A percentile compares a stretch with the other conserved stretches of the same genome.
phyloP scores from a whole-genome alignment of 768 basidiomycete genomes.

The Pisolithus orientalis region DNA sequence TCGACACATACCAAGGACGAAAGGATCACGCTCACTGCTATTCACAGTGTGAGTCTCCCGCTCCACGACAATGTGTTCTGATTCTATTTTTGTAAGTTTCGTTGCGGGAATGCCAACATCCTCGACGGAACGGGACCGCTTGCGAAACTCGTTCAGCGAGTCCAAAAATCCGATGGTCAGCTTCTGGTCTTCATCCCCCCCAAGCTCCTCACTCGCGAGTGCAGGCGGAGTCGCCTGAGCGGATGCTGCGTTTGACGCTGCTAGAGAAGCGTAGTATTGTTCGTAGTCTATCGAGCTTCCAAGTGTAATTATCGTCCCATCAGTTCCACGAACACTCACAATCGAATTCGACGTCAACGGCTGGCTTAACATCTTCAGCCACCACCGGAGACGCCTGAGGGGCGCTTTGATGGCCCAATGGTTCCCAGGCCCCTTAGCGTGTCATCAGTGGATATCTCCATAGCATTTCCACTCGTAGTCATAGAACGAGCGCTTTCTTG shows the following conservation, averaged over 20 bases:
- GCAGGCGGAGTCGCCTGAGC: conserved; percentile 57
- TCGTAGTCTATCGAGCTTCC: conserved; percentile 53
- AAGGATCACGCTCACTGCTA: conserved; percentile 43
- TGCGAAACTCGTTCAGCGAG: conserved; percentile 65
- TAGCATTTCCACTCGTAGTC: conserved; percentile 20
- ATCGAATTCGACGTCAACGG: conserved; percentile 52
- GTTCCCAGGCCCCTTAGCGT: conserved; percentile 64
- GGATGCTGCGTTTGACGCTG: conserved; percentile 55
- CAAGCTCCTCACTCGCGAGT: conserved; percentile 47
- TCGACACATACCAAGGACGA: conserved; percentile 54
- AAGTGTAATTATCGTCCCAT: neutral
- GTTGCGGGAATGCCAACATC: conserved; percentile 38
- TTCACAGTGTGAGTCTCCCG: neutral
- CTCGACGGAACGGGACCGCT: conserved; percentile 64
- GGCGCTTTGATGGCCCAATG: conserved; percentile 32
- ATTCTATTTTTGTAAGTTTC: conserved; percentile 40
- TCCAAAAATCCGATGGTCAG: conserved; percentile 62
- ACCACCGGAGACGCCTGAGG: conserved; percentile 22
- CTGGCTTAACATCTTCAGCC: conserved; percentile 40
- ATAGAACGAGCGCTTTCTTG: conserved; percentile 60
- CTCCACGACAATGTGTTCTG: conserved; percentile 8
- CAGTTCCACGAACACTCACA: conserved; percentile 41
- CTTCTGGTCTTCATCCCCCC: conserved; percentile 70
- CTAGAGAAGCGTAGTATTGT: conserved; percentile 75
- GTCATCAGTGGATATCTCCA: conserved; percentile 57